Percentiles rank a stretch among this genome's conserved stretches.
Conservation (phyloP, 345 rosid species). For the Acer negundo region DNA sequence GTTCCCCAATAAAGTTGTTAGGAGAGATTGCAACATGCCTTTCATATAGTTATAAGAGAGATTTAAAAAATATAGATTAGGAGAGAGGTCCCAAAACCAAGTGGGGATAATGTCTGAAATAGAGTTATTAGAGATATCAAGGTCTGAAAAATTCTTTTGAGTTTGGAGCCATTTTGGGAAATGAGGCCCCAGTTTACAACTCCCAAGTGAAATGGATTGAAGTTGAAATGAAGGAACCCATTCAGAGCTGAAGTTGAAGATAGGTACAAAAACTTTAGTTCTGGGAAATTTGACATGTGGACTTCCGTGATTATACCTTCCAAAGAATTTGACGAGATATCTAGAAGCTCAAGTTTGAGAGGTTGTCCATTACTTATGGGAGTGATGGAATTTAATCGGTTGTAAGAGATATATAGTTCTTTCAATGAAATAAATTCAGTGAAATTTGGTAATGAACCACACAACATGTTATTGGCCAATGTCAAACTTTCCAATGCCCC, state of each 20-base stretch:
- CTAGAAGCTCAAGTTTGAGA: background rate
- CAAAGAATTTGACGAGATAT: background rate
- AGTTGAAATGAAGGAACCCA: background rate
- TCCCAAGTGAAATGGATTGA: background rate
- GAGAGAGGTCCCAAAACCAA: too few relatives aligned
- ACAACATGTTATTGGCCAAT: too few relatives aligned
- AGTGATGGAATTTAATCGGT: too few relatives aligned
- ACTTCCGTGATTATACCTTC: background rate
- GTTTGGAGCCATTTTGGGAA: too few relatives aligned
- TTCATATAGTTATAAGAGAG: background rate
- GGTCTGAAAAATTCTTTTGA: too few relatives aligned
- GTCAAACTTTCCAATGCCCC: too few relatives aligned
- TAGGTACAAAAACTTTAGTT: too few relatives aligned
- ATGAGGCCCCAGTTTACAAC: background rate
- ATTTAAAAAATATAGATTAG: too few relatives aligned
- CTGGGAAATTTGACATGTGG: background rate
- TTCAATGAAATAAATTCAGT: too few relatives aligned
- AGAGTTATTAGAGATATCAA: too few relatives aligned
- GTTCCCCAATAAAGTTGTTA: background rate
- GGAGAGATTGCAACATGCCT: background rate
- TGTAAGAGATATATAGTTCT: accelerated
- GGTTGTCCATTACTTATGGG: background rate
- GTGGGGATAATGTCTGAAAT: too few relatives aligned
- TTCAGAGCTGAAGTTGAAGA: background rate
- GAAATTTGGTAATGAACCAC: too few relatives aligned